Conservation (phyloP, 2,329 filamentous ascomycete species). For the Diplodia mutila region DNA sequence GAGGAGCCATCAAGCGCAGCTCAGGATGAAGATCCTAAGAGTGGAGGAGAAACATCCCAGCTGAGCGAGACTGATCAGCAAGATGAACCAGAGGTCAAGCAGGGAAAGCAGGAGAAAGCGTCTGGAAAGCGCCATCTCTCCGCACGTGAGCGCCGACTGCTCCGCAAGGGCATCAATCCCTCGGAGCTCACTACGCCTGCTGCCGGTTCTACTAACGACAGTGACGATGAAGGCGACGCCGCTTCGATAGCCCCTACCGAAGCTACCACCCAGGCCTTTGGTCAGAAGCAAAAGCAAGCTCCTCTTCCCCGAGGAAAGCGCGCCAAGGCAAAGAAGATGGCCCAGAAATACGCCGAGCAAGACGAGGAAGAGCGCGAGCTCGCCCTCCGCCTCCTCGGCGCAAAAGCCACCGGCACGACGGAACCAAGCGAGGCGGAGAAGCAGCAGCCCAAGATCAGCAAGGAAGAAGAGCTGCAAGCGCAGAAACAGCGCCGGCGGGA, state of each 20-base stretch:
- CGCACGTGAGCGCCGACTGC: constrained; percentile 42
- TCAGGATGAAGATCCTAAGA: constrained; percentile 34
- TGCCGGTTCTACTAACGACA: constrained; percentile 26
- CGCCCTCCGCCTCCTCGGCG: constrained; percentile 85
- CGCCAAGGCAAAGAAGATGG: constrained; percentile 83
- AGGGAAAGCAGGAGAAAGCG: constrained; percentile 30
- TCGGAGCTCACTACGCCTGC: constrained; percentile 29
- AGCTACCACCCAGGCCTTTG: constrained; percentile 27
- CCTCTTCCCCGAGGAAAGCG: constrained; percentile 69
- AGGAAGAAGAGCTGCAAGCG: constrained; percentile 72
- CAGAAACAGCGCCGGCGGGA: constrained; percentile 75
- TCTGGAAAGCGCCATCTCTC: constrained; percentile 42
- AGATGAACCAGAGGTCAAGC: constrained; percentile 34
- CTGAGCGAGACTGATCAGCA: constrained; percentile 27
- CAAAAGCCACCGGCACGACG: constrained; percentile 67
- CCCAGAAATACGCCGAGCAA: constrained; percentile 88
- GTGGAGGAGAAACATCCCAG: constrained; percentile 30
- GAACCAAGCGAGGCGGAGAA: constrained; percentile 65
- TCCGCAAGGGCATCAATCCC: constrained; percentile 39
- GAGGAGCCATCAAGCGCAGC: background rate
- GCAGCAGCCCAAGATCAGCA: constrained; percentile 65
- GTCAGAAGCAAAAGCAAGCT: constrained; percentile 26
- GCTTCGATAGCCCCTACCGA: constrained; percentile 35
- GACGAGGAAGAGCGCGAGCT: constrained; percentile 89
- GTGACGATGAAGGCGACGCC: constrained; percentile 35